Conservation (phyloP, 768 basidiomycete genomes). For the Tephrocybe sp. region DNA sequence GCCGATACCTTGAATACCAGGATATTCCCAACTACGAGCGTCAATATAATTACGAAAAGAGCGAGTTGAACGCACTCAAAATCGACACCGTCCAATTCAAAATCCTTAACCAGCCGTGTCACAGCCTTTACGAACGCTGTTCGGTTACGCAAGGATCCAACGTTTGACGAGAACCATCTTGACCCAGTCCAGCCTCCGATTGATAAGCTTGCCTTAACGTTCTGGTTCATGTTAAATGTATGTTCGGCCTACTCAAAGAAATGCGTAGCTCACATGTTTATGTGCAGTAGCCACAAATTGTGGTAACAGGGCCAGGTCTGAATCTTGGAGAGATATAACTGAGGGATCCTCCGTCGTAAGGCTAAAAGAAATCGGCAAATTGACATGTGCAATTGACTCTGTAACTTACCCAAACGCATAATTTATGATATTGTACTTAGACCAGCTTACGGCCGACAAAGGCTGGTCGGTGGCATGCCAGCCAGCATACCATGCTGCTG, state of each 20-base stretch:
- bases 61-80: slow-evolving; percentile 50
- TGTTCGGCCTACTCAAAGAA: slow-evolving; percentile 19
- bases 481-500: slow-evolving; percentile 48
- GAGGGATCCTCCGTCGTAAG: slow-evolving; percentile 38
- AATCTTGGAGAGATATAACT: slow-evolving; percentile 31
- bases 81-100: slow-evolving; percentile 62
- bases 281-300: slow-evolving; percentile 51
- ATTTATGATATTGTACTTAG: slow-evolving; percentile 50
- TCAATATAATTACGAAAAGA: slow-evolving; percentile 1
- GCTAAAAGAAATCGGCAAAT: slow-evolving; percentile 18
- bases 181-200: slow-evolving; percentile 72
- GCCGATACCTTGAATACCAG: slow-evolving; percentile 59
- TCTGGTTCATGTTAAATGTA: slow-evolving; percentile 27
- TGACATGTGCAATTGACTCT: slow-evolving; percentile 9
- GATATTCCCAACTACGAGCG: slow-evolving; percentile 78
- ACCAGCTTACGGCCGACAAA: slow-evolving; percentile 43
- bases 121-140: slow-evolving; percentile 57
- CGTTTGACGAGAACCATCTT: slow-evolving; percentile 56
- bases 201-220: slow-evolving; percentile 55
- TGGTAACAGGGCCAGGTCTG: slow-evolving; percentile 47
- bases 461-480: slow-evolving; percentile 43
- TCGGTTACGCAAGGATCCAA: slow-evolving; percentile 53
- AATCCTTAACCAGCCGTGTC: slow-evolving; percentile 41
- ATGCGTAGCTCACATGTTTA: slow-evolving; percentile 34
- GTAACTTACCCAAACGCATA: slow-evolving; percentile 60